Conservation (phyloP, 495 filamentous ascomycete species). For the Hypoxylon fuscum region DNA sequence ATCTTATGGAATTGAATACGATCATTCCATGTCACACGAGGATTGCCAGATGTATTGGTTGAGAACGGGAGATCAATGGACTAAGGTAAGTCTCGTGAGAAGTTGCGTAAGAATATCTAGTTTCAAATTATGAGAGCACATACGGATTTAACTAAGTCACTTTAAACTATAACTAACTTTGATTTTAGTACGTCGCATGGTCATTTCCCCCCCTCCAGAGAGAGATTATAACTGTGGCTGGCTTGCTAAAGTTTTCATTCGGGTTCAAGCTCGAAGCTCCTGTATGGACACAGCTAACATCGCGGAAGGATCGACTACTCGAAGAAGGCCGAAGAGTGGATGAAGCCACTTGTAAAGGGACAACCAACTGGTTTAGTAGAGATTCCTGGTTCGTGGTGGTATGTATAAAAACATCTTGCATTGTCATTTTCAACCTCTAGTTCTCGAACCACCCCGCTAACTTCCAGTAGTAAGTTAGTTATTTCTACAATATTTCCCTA, state of each 20-base stretch:
- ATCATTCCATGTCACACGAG: constrained; percentile 61
- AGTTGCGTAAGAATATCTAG: neutral
- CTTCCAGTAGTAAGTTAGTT: no score
- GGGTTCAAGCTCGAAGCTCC: neutral
- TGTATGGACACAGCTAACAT: neutral
- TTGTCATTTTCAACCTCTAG: no score
- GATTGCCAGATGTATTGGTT: constrained; percentile 68
- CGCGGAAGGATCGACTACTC: constrained; percentile 56
- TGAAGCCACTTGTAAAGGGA: constrained; percentile 61
- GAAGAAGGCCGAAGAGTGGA: constrained; percentile 63
- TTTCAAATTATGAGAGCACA: neutral
- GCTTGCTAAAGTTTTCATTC: neutral
- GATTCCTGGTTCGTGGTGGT: constrained; percentile 66
- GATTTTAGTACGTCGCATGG: no score
- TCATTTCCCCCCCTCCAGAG: no score
- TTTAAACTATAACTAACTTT: no score
- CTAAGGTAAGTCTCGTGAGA: constrained; percentile 37
- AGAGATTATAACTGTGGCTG: no score
- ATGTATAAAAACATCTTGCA: no score
- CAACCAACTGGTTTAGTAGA: constrained; percentile 62
- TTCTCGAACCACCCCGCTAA: no score
- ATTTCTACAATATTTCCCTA: no score
- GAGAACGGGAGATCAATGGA: constrained; percentile 56
- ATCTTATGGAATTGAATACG: constrained; percentile 71
- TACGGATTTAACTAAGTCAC: no score